phyloP scores from a whole-genome alignment of 2,329 filamentous ascomycete genomes.

The Bipolaris oryzae region DNA sequence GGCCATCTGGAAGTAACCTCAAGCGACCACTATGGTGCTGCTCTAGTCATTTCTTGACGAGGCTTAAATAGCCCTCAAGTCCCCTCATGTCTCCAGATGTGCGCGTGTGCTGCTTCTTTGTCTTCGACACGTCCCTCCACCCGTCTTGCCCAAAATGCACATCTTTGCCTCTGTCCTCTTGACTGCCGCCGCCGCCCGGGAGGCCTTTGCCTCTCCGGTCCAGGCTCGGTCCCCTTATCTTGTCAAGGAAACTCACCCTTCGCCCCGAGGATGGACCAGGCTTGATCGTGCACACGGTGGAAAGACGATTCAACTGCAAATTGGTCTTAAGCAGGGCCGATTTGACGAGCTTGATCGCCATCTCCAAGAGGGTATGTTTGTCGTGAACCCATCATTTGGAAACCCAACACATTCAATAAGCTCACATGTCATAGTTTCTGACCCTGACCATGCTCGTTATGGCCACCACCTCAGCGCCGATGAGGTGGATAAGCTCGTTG shows the following conservation, averaged over 20 bases:
- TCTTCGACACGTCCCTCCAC: neutral
- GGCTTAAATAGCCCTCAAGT: conserved; percentile 14
- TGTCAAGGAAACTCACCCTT: conserved; percentile 62
- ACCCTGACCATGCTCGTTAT: conserved; percentile 60
- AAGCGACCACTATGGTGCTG: neutral
- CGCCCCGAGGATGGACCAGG: conserved; percentile 59
- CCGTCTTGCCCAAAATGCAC: conserved; percentile 11
- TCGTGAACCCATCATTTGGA: neutral
- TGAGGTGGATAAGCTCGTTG: conserved; percentile 62
- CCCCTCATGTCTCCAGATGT: neutral
- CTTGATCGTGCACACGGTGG: conserved; percentile 55
- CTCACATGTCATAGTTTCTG: conserved; percentile 25
- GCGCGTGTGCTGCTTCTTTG: conserved; percentile 3
- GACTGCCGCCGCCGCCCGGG: conserved; percentile 35
- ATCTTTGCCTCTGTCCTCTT: conserved; percentile 30
- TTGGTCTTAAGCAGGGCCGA: conserved; percentile 64
- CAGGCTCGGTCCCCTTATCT: conserved; percentile 52
- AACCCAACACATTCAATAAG: no score
- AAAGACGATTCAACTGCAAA: conserved; percentile 61
- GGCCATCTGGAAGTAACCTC: conserved; percentile 3
- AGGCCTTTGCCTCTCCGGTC: conserved; percentile 46
- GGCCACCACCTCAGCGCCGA: conserved; percentile 59
- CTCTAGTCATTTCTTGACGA: conserved; percentile 2
- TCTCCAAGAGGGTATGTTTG: conserved; percentile 55
- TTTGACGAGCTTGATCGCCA: conserved; percentile 63